Base-by-base conservation (phyloP, 768 basidiomycete species). In the Phaffia australis region DNA sequence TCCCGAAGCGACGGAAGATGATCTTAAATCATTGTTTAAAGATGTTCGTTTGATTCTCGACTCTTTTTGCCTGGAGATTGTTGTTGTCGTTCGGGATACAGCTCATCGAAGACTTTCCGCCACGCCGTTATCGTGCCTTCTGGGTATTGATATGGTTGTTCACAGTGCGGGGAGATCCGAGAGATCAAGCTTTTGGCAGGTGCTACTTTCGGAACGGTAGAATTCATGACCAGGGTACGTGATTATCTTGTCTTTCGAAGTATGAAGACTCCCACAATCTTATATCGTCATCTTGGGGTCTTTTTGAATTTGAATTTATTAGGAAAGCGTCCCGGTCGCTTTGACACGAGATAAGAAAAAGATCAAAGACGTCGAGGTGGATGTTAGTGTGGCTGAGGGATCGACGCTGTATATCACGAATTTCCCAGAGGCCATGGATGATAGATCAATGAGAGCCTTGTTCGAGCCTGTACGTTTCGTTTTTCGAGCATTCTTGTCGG, bases 321-420 rank as follows among this genome's bases (percentile, higher is more conserved):
- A 90, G 86, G 89, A 89, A 19, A 83, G 82, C 66, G 81, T 98
- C 1, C 89, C 90, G 11, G 83, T 84, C 0, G 95, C 89, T 1
- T 79, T 94, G 49, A 94, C 92, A 0, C 93, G 90, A 74, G 94
- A 99, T 78, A 95, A 94, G 78, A 95, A 94, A 75, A 83, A 85
- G 58, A 72, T 98, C 47, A 80, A 81, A 56, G 85, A 81, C 0
- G 79, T 83, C 56, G 91, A 95, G 74, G 80, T 97, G 23, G 80
- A 83, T 9, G 92, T 98, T 3, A 86, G 92, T 73, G 80, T 94
- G 52, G 91, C 88, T 1, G 95, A 92, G 92, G 83, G 87, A 71
- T 91, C 90, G 3, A 98, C 93, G 5, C 76, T 99, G 3, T 99
- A 93, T 76, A 85, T 95, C 60, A 93, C 95, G 21, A 99, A 98